Evolutionary conservation across 2,329 filamentous ascomycete species (phyloP), one percentile per base, ranked within the genome.

Genomic region (Claviceps monticola): DNA sequence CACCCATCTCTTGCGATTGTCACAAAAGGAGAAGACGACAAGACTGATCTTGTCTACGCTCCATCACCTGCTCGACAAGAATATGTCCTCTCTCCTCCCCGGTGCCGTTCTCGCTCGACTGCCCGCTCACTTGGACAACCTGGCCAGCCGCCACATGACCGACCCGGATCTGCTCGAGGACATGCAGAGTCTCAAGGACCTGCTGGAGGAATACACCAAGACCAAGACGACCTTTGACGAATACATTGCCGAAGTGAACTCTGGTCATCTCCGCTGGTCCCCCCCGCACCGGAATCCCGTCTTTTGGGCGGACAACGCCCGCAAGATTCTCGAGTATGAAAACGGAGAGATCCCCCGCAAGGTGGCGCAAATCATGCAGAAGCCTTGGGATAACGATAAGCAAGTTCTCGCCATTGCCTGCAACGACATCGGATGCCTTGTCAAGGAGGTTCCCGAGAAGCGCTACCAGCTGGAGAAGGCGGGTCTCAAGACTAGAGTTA

Each of bases 21-120:
- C 93, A 2, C 90, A 91, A 45, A 98, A 98, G 68, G 93, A 97
- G 67, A 98, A 98, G 75, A 97, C 91, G 1, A 97, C 91, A 0
- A 83, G 93, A 34, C 78, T 98, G 51, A 80, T 96, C 46, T 77
- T 97, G 45, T 89, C 89, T 9, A 96, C 91, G 7, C 78, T 98
- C 42, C 79, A 85, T 65, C 97, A 95, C 69, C 82, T 98, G 45
- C 80, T 96, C 39, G 72, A 73, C 45, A 72, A 74, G 55, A 83
- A 88, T 74, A 68, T 79, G 71, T 72, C 86, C 77, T 76, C 86
- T 65, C 69, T 83, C 66, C 82, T 97, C 52, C 90, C 91, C 7
- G 84, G 85, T 2, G 90, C 93, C 1, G 84, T 93, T 21, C 84
- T 95, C 54, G 88, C 88, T 49, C 84, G 88, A 54, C 80, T 97